phyloP scores from a whole-genome alignment of 2,329 filamentous ascomycete genomes.

The Xylaria hypoxylon region DNA sequence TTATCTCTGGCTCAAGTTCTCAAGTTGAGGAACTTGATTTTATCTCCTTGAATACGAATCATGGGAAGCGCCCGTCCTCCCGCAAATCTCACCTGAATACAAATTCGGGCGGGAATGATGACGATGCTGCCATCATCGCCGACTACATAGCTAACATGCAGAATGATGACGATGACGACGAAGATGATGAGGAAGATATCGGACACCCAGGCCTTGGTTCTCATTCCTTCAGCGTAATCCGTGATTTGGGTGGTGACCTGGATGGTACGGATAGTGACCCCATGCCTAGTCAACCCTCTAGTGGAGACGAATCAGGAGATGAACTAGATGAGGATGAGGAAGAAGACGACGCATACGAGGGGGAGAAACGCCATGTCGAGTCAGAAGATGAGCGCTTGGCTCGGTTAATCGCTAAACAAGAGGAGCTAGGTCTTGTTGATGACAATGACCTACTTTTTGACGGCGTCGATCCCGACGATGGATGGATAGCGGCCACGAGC shows the following conservation, averaged over 20 bases:
- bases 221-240: constrained; percentile 47
- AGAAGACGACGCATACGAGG: constrained; percentile 50
- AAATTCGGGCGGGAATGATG: constrained; percentile 41
- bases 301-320: constrained; percentile 48
- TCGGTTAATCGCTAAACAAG: constrained; percentile 69
- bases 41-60: constrained; percentile 40
- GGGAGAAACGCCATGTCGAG: constrained; percentile 45
- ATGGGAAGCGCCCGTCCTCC: constrained; percentile 36
- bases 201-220: constrained; percentile 42
- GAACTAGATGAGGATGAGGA: constrained; percentile 50
- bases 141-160: constrained; percentile 79
- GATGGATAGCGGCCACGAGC: constrained; percentile 46
- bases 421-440: constrained; percentile 70
- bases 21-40: constrained; percentile 38
- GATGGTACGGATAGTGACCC: constrained; percentile 59
- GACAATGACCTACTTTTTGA: constrained; percentile 70
- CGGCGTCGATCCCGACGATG: constrained; percentile 56
- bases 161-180: constrained; percentile 50
- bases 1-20: neutral
- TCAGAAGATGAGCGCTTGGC: constrained; percentile 73
- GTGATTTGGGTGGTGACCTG: constrained; percentile 61
- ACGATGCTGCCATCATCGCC: constrained; percentile 68
- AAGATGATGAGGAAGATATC: constrained; percentile 44
- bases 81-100: constrained; percentile 14
- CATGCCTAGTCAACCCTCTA: constrained; percentile 44